Conservation (phyloP, 2,329 filamentous ascomycete genomes). For the Penicillium sp. region DNA sequence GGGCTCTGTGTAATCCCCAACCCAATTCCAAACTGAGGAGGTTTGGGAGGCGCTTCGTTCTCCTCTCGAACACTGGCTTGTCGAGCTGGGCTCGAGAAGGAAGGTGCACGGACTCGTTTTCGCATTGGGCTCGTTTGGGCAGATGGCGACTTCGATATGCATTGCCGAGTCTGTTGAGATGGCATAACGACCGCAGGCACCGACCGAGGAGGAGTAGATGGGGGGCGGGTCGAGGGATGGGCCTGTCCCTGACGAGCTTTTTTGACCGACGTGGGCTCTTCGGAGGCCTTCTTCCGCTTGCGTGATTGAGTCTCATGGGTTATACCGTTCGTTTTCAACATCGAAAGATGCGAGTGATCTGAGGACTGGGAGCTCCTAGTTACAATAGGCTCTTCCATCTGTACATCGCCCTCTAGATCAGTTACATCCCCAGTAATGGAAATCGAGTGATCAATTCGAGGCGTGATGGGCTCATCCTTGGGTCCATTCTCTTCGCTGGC, state of each 20-base stretch:
- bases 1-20: slow-evolving; percentile 33
- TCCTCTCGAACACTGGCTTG: background rate
- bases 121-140: background rate
- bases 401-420: slow-evolving; percentile 18
- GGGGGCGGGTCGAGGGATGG: background rate
- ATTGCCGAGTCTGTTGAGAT: background rate
- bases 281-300: slow-evolving; percentile 31
- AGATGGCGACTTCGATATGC: background rate
- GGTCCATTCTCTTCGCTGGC: background rate
- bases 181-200: background rate
- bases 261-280: slow-evolving; percentile 22
- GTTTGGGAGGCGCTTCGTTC: background rate
- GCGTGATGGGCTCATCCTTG: background rate
- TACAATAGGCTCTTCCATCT: slow-evolving; percentile 12
- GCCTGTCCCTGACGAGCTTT: slow-evolving; percentile 20
- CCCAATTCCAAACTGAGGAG: slow-evolving; percentile 21
- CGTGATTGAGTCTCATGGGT: slow-evolving; percentile 9
- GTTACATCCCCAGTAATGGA: background rate
- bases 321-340: background rate
- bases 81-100: slow-evolving; percentile 23
- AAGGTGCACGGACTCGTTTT: slow-evolving; percentile 17
- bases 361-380: background rate
- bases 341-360: background rate
- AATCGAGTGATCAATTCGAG: background rate
- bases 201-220: background rate